These are phyloP conservation scores for Teunomyces lycoperdinae DNA, from an alignment of 805 yeast species.

Conservation along the genomic window DNA sequence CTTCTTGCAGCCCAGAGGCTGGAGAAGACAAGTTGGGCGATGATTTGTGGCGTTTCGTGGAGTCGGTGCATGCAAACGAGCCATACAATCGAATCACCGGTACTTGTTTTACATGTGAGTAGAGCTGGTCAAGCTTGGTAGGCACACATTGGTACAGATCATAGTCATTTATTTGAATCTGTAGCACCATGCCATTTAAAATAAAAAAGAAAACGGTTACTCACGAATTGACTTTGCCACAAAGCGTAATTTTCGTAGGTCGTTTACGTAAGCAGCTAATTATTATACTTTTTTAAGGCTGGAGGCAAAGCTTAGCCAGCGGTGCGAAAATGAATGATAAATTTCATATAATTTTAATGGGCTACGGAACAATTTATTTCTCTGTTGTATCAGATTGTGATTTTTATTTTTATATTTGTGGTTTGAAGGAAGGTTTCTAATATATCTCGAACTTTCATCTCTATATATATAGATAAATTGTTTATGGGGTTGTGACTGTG, in stretches of 20 bases:
- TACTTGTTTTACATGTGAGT: slow-evolving; percentile 43
- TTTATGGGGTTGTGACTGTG: no score
- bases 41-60: background rate
- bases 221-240: no score
- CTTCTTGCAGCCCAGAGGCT: slow-evolving; percentile 2
- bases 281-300: no score
- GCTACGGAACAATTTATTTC: no score
- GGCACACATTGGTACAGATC: slow-evolving; percentile 68
- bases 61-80: slow-evolving; percentile 48
- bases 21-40: background rate
- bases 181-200: background rate
- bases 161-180: slow-evolving; percentile 56
- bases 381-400: no score
- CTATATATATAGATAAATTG: no score
- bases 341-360: no score
- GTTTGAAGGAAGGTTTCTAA: no score
- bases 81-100: slow-evolving; percentile 84
- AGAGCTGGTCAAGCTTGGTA: slow-evolving; percentile 48
- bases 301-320: no score
- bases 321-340: no score
- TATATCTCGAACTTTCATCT: no score
- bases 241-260: background rate
- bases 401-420: no score
- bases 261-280: background rate
- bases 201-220: background rate